Evolutionary conservation across 2,329 filamentous ascomycete species (phyloP).

Genomic region (Myrmaecium sp.): DNA sequence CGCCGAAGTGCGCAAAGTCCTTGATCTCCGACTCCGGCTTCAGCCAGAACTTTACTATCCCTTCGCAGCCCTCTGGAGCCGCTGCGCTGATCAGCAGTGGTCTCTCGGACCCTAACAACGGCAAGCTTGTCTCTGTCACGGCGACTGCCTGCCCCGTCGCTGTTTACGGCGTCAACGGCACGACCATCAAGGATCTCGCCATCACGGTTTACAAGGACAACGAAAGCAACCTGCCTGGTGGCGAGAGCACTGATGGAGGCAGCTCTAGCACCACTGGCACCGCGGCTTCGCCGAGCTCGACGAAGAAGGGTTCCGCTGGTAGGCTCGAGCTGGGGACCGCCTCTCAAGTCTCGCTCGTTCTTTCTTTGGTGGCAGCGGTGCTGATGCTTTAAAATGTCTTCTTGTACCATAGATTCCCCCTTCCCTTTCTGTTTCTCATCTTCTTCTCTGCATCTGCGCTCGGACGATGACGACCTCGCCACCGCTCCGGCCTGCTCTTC

Average conservation of each 20-base stretch:
- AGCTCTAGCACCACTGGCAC: conserved; percentile 2
- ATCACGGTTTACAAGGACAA: conserved; percentile 37
- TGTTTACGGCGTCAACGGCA: conserved; percentile 40
- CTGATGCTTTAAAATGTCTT: too few species aligned
- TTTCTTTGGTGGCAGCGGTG: too few species aligned
- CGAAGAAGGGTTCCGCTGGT: conserved; percentile 4
- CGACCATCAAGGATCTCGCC: conserved; percentile 43
- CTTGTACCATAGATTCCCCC: too few species aligned
- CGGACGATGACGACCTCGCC: too few species aligned
- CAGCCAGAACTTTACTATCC: conserved; percentile 64
- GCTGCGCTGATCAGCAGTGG: conserved; percentile 61
- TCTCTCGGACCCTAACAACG: conserved; percentile 42
- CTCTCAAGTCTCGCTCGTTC: too few species aligned
- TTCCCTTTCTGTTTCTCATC: too few species aligned
- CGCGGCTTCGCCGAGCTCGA: conserved; percentile 3
- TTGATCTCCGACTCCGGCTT: conserved; percentile 54
- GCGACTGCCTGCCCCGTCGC: conserved; percentile 37
- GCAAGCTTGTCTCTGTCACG: conserved; percentile 40
- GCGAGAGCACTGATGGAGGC: conserved; percentile 12
- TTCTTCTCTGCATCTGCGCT: too few species aligned
- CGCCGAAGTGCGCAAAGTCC: conserved; percentile 46
- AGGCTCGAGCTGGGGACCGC: too few species aligned
- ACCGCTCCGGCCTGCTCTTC: too few species aligned
- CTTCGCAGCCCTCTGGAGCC: conserved; percentile 47
- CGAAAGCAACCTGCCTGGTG: conserved; percentile 37